Conservation (phyloP, 768 basidiomycete genomes). For the Lyophyllum atratum region DNA sequence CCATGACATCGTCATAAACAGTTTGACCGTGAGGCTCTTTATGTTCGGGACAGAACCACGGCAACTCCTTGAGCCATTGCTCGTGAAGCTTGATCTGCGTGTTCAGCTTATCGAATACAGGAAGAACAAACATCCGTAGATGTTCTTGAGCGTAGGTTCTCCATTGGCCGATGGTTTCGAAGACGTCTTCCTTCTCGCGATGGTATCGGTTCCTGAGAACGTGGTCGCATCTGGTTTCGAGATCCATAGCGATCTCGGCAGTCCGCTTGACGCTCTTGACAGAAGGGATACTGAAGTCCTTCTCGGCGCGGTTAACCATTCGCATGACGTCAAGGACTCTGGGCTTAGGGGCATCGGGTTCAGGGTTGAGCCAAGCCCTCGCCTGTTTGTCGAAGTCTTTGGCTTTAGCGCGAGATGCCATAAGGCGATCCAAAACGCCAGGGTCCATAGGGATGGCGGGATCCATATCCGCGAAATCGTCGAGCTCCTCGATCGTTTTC, state of each 20-base stretch:
- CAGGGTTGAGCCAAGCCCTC: slow-evolving; percentile 65
- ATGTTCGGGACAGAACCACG: slow-evolving; percentile 79
- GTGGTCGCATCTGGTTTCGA: slow-evolving; percentile 74
- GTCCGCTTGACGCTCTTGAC: slow-evolving; percentile 67
- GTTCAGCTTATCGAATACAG: slow-evolving; percentile 72
- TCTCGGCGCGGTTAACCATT: slow-evolving; percentile 70
- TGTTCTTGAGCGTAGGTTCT: slow-evolving; percentile 69
- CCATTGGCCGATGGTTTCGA: slow-evolving; percentile 76
- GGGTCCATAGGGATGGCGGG: slow-evolving; percentile 70
- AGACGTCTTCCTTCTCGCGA: slow-evolving; percentile 61
- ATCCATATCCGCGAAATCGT: slow-evolving; percentile 69
- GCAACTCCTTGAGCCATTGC: slow-evolving; percentile 72
- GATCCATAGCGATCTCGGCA: slow-evolving; percentile 76
- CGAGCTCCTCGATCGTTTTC: slow-evolving; percentile 77
- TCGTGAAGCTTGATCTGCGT: slow-evolving; percentile 66
- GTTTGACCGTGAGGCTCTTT: slow-evolving; percentile 60
- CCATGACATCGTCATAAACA: slow-evolving; percentile 75
- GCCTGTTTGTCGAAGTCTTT: slow-evolving; percentile 82
- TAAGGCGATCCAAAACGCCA: slow-evolving; percentile 64
- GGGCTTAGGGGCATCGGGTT: slow-evolving; percentile 55
- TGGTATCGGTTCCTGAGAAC: slow-evolving; percentile 68
- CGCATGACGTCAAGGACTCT: slow-evolving; percentile 69
- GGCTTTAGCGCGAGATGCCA: slow-evolving; percentile 65
- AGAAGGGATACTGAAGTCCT: slow-evolving; percentile 72
- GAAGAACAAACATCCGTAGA: slow-evolving; percentile 71